Percentiles rank a stretch among this genome's conserved stretches.
phyloP scores from a whole-genome alignment of 2,329 filamentous ascomycete genomes.

The Colletotrichum navitas region DNA sequence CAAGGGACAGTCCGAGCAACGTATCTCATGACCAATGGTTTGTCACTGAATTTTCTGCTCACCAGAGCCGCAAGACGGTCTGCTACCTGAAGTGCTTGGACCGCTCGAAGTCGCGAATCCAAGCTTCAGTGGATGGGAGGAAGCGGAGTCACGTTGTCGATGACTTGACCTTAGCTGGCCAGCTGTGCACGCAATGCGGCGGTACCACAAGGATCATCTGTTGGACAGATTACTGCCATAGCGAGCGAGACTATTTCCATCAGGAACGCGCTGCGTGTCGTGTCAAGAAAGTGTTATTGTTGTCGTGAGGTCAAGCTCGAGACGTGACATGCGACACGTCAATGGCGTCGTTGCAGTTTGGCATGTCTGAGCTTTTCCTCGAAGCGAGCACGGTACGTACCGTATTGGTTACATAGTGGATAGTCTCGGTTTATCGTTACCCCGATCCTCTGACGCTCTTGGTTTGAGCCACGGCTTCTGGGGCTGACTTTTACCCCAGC shows the following conservation, averaged over 20 bases:
- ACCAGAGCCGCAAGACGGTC: constrained; percentile 19
- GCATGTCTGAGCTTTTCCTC: background rate
- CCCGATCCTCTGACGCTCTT: fast-evolving
- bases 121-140: constrained; percentile 34
- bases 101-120: constrained; percentile 26
- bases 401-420: background rate
- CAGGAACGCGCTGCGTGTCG: constrained; percentile 3
- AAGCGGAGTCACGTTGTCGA: constrained; percentile 22
- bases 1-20: constrained; percentile 20
- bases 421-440: background rate
- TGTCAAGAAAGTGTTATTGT: constrained; percentile 18
- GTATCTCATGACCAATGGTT: constrained; percentile 31
- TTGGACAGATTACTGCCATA: constrained; percentile 9
- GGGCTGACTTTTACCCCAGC: background rate
- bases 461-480: background rate
- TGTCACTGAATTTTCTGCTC: constrained; percentile 13
- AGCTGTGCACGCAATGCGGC: constrained; percentile 38
- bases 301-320: constrained; percentile 19
- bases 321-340: constrained; percentile 22
- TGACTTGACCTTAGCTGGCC: constrained; percentile 19
- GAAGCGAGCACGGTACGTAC: background rate
- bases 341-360: constrained; percentile 15
- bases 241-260: constrained; percentile 5
- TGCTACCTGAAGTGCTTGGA: constrained; percentile 27
- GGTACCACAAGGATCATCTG: constrained; percentile 26